Conservation (phyloP, 768 basidiomycete species). For the Sarcomyxa edulis region DNA sequence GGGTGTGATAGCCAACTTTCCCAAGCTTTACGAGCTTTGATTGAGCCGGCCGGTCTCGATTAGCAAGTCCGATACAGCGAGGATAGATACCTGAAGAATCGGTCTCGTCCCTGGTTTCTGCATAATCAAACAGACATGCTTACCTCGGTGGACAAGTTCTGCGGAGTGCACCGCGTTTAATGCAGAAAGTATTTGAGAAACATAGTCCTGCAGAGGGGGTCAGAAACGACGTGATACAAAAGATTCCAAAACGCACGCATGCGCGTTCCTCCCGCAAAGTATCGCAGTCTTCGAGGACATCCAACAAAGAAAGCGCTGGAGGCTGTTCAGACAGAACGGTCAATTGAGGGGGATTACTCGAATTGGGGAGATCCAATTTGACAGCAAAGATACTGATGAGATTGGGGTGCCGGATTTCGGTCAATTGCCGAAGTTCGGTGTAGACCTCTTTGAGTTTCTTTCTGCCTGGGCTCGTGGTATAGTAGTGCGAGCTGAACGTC, state of each 20-base stretch:
- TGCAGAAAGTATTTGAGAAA: constrained; percentile 66
- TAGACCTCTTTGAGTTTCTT: constrained; percentile 70
- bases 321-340: constrained; percentile 68
- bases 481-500: constrained; percentile 65
- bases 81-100: constrained; percentile 47
- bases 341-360: constrained; percentile 46
- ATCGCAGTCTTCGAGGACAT: constrained; percentile 74
- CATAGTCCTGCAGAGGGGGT: constrained; percentile 54
- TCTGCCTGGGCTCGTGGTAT: constrained; percentile 54
- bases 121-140: constrained; percentile 4
- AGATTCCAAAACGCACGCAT: constrained; percentile 36
- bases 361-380: constrained; percentile 50
- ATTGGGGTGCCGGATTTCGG: constrained; percentile 55
- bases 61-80: constrained; percentile 56
- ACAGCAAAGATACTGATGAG: constrained; percentile 64
- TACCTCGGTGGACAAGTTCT: constrained; percentile 70
- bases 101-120: no score
- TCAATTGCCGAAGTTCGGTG: constrained; percentile 58
- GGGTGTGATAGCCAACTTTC: constrained; percentile 65
- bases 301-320: constrained; percentile 60
- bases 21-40: constrained; percentile 71
- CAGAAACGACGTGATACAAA: background rate
- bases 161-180: constrained; percentile 61
- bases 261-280: constrained; percentile 70
- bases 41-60: constrained; percentile 42